Percentiles rank a stretch among this genome's conserved stretches.
phyloP scores from a whole-genome alignment of 768 basidiomycete species.

The Kwoniella sp. region DNA sequence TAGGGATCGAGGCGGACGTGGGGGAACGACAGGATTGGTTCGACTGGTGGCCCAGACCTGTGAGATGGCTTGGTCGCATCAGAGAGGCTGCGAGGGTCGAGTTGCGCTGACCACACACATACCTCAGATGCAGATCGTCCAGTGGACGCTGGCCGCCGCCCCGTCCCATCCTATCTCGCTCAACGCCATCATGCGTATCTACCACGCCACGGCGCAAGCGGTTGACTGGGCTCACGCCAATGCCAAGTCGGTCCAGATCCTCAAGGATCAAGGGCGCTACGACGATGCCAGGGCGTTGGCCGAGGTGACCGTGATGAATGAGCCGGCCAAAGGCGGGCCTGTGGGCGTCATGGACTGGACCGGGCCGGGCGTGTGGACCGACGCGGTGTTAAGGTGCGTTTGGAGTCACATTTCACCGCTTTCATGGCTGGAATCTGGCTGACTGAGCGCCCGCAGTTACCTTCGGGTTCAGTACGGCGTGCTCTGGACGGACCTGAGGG shows the following conservation, averaged over 20 bases:
- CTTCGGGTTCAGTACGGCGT: conserved; percentile 48
- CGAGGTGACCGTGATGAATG: conserved; percentile 27
- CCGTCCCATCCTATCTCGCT: conserved; percentile 53
- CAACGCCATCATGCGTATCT: conserved; percentile 51
- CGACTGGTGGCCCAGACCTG: conserved; percentile 50
- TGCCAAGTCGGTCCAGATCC: conserved; percentile 10
- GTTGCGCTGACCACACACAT: neutral
- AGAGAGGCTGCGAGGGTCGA: neutral
- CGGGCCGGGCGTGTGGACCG: conserved; percentile 52
- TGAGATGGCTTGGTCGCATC: conserved; percentile 15
- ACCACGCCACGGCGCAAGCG: conserved; percentile 38
- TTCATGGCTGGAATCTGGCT: too few relatives aligned
- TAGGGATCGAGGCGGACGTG: conserved; percentile 55
- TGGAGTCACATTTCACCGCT: neutral
- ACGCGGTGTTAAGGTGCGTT: conserved; percentile 49
- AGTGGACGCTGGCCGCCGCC: conserved; percentile 54
- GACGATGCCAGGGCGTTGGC: conserved; percentile 24
- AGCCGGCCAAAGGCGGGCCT: conserved; percentile 42
- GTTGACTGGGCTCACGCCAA: conserved; percentile 33
- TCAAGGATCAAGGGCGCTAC: conserved; percentile 24
- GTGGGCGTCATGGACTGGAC: conserved; percentile 54
- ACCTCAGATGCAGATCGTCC: conserved; percentile 52
- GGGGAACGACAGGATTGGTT: conserved; percentile 53
- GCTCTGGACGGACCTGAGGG: conserved; percentile 49
- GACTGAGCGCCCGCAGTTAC: conserved; percentile 28